Evolutionary conservation across 1,284 basidiomycete genomes (phyloP), one percentile per base, ranked within the genome.

Genomic region (Ceratobasidium sp.): DNA sequence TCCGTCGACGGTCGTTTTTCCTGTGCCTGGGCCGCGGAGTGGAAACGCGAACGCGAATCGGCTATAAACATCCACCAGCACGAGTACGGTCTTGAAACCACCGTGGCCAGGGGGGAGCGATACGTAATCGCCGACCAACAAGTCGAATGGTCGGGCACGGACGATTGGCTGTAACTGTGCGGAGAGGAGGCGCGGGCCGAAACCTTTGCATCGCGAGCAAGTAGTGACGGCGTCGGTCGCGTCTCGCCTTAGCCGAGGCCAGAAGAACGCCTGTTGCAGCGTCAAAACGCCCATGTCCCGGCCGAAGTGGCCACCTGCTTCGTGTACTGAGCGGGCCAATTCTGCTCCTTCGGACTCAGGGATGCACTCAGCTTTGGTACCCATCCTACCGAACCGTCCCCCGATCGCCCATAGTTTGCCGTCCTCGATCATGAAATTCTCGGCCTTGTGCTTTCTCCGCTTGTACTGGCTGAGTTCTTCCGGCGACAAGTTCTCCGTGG

Each of bases 11-110:
- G 84, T 84, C 2, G 84, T 83, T 42, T 83, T 83, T 6, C 75
- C 83, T 0, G 81, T 80, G 23, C 84, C 81, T 12, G 81, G 77
- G 0, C 79, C 81, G 67, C 84, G 84, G 64, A 81, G 58, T 23
- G 26, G 18, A 63, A 51, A 77, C 6, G 73, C 61, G 23, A 61
- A 77, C 13, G 49, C n/a, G 12, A 23, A 77, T 26, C 66, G 60
- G 10, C 60, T 28, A 9, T 28, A 77, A 10, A 67, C 73, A 39
- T 77, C 61, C 6, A 66, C 18, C 5, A 61, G 64, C 15, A 77
- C 26, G 4, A 61, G 28, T 4, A 77, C 23, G 2, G 44, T 77
- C 49, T 77, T 77, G 46, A 53, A 77, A 12, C 64, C 73, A n/a
- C 61, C 61, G 20, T 33, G n/a, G 1, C 73, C 73, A 4, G 5